Evolutionary conservation across 1,284 basidiomycete genomes (phyloP), one percentile per base, ranked within the genome.

Genomic region (Ceratobasidium sp.): DNA sequence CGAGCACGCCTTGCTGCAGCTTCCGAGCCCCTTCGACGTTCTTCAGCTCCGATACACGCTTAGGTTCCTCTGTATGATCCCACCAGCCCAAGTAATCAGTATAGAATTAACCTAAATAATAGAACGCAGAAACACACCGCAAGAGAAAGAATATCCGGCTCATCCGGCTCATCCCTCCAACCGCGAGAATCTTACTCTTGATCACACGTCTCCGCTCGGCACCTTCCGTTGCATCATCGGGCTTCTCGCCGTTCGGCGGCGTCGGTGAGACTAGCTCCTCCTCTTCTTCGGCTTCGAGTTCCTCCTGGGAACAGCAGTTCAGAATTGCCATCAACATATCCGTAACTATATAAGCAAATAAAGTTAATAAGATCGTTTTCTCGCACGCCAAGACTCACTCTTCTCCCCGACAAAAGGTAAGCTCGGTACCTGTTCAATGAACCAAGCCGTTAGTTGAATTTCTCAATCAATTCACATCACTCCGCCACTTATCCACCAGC

Each of bases 181-280:
- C 97, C 65, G 97, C 98, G 81, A 99, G 88, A 79, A 99, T 99
- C 89, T 99, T 99, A 87, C 95, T 98, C 87, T 95, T 98, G 87
- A 97, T 95, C 87, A 93, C 87, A 80, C 92, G 91, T 79, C 94
- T 87, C 77, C 94, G 90, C 83, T 96, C 95, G 7, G 67, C 67
- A 17, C 67, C 67, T 29, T 85, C 82, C 0, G 85, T 81, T n/a
- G 92, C 90, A 44, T 91, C 89, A 17, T 81, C 80, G 56, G 81
- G 81, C 9, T 71, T 71, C 33, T 78, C 9, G 85, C 82, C 44
- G 83, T 77, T 36, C 85, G 60, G 22, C 64, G 24, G 24, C 29
- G 54, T 22, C 15, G 53, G 56, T 17, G 57, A 62, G 22, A 44
- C 24, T 31, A 63, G 51, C 47, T 84, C 82, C n/a, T 75, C 75